Conservation (phyloP, 2,329 filamentous ascomycete genomes). For the Colletotrichum sidae region DNA sequence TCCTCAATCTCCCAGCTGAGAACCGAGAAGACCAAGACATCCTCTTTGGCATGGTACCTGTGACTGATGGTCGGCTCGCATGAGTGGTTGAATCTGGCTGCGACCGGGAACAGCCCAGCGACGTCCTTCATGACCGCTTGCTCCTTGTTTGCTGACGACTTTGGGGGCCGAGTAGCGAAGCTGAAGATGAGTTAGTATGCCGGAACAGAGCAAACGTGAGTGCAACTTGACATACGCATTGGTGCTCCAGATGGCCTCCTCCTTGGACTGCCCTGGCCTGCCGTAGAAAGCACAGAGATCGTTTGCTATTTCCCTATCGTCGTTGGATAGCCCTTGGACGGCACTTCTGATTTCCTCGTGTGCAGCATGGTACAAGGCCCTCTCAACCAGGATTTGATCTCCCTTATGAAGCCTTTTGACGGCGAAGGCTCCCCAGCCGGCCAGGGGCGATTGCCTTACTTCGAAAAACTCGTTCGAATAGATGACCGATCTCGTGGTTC, state of each 20-base stretch:
- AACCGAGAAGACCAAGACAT: slow-evolving; percentile 56
- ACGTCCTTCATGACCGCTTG: background rate
- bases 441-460: slow-evolving; percentile 53
- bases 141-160: background rate
- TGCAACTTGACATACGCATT: slow-evolving; percentile 56
- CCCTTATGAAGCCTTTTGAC: slow-evolving; percentile 48
- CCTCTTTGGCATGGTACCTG: slow-evolving; percentile 48
- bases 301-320: slow-evolving; percentile 48
- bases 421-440: slow-evolving; percentile 62
- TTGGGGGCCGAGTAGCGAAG: slow-evolving; percentile 41
- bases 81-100: slow-evolving; percentile 70
- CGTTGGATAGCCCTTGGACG: slow-evolving; percentile 43
- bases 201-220: background rate
- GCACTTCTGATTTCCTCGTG: slow-evolving; percentile 6
- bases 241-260: slow-evolving; percentile 54
- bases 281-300: slow-evolving; percentile 51
- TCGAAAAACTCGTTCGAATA: slow-evolving; percentile 55
- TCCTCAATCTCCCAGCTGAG: slow-evolving; percentile 47
- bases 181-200: slow-evolving; percentile 37
- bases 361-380: slow-evolving; percentile 52
- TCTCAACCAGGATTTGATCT: slow-evolving; percentile 58
- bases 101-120: slow-evolving; percentile 61
- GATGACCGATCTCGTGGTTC: background rate
- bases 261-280: slow-evolving; percentile 42
- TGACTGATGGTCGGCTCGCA: slow-evolving; percentile 59